Evolutionary conservation across 1,139 yeast species (phyloP).

Genomic region (Zygotorulaspora mrakii): DNA sequence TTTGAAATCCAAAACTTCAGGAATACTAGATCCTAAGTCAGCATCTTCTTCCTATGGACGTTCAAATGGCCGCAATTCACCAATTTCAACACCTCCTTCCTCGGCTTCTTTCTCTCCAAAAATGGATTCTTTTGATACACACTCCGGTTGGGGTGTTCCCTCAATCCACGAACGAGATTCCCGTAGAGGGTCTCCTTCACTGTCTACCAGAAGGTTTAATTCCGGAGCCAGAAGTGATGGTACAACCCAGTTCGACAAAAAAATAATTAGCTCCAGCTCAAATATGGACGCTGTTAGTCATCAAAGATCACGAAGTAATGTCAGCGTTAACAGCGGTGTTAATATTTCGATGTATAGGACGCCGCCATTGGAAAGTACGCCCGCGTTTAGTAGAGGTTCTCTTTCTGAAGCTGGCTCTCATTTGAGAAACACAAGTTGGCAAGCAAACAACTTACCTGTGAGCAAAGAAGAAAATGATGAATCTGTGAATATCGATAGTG

Average conservation of each 20-base stretch:
- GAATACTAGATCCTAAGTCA: constrained; percentile 15
- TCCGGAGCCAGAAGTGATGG: constrained; percentile 33
- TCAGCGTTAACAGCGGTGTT: constrained; percentile 13
- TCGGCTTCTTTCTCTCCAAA: constrained; percentile 5
- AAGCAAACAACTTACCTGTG: constrained; percentile 11
- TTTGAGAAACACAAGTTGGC: constrained; percentile 14
- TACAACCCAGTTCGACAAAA: constrained; percentile 16
- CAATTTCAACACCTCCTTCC: constrained; percentile 14
- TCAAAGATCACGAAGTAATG: constrained; percentile 21
- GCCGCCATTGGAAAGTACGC: constrained; percentile 26
- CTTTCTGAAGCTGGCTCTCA: constrained; percentile 14
- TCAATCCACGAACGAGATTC: constrained; percentile 6
- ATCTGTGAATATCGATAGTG: constrained; percentile 6
- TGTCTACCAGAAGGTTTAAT: constrained; percentile 8
- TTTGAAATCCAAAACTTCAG: constrained; percentile 21
- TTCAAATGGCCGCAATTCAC: constrained; percentile 5
- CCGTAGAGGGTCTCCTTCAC: constrained; percentile 6
- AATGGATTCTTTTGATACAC: constrained; percentile 26
- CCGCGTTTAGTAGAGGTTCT: constrained; percentile 11
- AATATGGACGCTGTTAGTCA: constrained; percentile 14
- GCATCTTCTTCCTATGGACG: constrained; percentile 8
- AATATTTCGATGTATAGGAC: constrained; percentile 31
- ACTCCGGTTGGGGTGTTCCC: constrained; percentile 35
- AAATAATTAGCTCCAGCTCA: constrained; percentile 2
- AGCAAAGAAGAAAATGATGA: constrained; percentile 11